Evolutionary conservation across 2,329 filamentous ascomycete species (phyloP).

Genomic region (Pezicula rhizophila): DNA sequence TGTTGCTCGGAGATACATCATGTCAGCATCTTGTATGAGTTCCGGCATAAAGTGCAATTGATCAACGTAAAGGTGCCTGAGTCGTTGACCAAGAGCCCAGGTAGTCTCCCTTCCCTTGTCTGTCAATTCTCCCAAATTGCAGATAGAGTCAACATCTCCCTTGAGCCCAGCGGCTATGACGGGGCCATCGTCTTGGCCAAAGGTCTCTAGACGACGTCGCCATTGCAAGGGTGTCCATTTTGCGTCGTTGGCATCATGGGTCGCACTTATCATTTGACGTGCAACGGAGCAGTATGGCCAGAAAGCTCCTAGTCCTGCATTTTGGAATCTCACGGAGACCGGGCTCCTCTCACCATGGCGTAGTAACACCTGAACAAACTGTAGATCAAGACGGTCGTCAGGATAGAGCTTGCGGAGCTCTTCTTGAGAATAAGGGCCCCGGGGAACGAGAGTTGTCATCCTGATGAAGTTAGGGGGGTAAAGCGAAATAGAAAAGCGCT

Average conservation of each 20-base stretch:
- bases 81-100: conserved; percentile 58
- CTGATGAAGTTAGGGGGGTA: no score
- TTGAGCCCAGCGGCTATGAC: conserved; percentile 60
- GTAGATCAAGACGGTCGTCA: conserved; percentile 62
- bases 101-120: conserved; percentile 70
- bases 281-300: conserved; percentile 91
- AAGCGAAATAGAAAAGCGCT: no score
- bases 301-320: conserved; percentile 58
- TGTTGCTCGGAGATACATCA: conserved; percentile 69
- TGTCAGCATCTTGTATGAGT: conserved; percentile 46
- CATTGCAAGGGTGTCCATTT: conserved; percentile 38
- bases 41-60: conserved; percentile 66
- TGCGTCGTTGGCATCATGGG: conserved; percentile 43
- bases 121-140: conserved; percentile 71
- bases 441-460: conserved; percentile 76
- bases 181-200: conserved; percentile 65
- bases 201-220: conserved; percentile 76
- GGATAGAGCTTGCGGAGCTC: conserved; percentile 83
- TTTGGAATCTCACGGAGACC: conserved; percentile 81
- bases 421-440: conserved; percentile 69
- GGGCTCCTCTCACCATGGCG: conserved; percentile 79
- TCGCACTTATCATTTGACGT: conserved; percentile 59
- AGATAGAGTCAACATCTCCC: conserved; percentile 73
- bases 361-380: conserved; percentile 82
- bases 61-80: conserved; percentile 69